A percentile compares a stretch with the other conserved stretches of the same genome.
phyloP scores from a whole-genome alignment of 2,329 filamentous ascomycete species.

The Mariannaea elegans region DNA sequence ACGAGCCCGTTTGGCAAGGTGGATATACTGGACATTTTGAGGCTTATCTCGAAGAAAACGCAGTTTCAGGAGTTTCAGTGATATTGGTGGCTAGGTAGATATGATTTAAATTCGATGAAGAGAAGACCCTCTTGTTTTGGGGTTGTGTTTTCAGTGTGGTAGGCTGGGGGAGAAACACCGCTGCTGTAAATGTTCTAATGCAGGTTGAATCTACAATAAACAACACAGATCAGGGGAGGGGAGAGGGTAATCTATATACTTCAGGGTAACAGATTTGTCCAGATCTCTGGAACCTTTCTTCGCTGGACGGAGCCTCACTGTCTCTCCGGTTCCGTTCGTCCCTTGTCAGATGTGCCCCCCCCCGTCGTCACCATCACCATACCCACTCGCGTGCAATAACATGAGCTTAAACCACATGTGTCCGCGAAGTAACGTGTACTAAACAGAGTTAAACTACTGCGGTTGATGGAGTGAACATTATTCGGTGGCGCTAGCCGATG shows the following conservation, averaged over 20 bases:
- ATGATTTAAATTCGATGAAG: background rate
- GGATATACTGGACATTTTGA: slow-evolving; percentile 18
- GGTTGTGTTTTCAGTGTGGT: background rate
- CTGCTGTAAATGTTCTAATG: background rate
- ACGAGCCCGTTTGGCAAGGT: slow-evolving; percentile 33
- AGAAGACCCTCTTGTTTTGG: background rate
- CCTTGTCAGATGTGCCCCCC: background rate
- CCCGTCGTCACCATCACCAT: background rate
- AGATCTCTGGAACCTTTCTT: background rate
- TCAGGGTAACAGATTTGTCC: background rate
- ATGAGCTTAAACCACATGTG: background rate
- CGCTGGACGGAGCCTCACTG: background rate
- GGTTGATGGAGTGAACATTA: background rate
- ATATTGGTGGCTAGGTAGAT: background rate
- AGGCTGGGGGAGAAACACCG: background rate
- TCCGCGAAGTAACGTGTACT: background rate
- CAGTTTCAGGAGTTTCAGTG: background rate
- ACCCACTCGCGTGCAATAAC: background rate
- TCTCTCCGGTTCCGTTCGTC: background rate
- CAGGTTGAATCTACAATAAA: background rate
- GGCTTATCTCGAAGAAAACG: background rate
- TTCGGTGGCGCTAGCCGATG: too few species aligned
- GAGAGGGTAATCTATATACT: background rate
- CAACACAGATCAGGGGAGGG: background rate
- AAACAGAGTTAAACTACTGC: too few species aligned